These are phyloP conservation scores for Gymnopilus dilepis DNA, from an alignment of 768 basidiomycete genomes.

Conservation along the genomic window DNA sequence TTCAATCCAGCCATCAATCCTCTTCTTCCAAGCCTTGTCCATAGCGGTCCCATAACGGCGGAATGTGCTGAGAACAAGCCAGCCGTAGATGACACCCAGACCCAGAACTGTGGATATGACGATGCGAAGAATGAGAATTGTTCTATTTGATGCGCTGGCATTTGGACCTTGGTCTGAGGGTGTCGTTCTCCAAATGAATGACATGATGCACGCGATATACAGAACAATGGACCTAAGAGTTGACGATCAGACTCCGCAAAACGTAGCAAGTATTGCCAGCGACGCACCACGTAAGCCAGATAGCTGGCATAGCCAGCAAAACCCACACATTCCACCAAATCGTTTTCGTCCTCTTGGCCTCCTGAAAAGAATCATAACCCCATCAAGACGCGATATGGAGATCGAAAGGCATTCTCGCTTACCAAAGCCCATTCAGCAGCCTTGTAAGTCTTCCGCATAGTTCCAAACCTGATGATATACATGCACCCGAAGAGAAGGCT, in stretches of 20 bases:
- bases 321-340: conserved; percentile 68
- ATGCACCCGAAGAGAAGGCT: conserved; percentile 66
- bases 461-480: conserved; percentile 66
- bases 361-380: conserved; percentile 36
- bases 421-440: conserved; percentile 68
- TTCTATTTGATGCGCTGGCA: background rate
- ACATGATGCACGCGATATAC: conserved; percentile 57
- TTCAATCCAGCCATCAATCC: conserved; percentile 19
- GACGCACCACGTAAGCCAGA: conserved; percentile 63
- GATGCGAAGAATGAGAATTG: conserved; percentile 41
- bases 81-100: conserved; percentile 57
- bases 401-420: background rate
- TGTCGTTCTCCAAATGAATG: conserved; percentile 63
- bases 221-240: conserved; percentile 61
- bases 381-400: background rate
- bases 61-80: conserved; percentile 57
- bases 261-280: background rate
- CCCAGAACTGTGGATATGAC: conserved; percentile 48
- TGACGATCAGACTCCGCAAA: background rate
- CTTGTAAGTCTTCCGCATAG: conserved; percentile 64
- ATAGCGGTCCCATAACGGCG: conserved; percentile 52
- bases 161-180: conserved; percentile 35
- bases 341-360: conserved; percentile 44
- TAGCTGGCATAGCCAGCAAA: conserved; percentile 59
- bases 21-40: conserved; percentile 36